Percentiles rank a stretch among this genome's conserved stretches.
These are phyloP conservation scores for Linnemannia schmuckeri DNA, from an alignment of 192 early-diverging fungal species.

Conservation along the genomic window DNA sequence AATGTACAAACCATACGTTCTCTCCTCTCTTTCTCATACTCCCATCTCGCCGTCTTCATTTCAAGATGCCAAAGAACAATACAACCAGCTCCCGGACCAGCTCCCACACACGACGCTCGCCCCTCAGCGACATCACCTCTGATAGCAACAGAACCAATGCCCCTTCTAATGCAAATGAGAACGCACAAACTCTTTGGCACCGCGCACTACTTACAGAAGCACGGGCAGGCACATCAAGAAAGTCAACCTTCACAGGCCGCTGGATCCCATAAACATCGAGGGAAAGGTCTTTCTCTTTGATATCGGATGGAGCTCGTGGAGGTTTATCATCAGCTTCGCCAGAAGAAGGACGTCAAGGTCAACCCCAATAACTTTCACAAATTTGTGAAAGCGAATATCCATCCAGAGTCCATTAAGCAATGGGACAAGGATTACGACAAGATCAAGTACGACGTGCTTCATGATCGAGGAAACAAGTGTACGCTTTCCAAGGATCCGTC, in stretches of 20 bases:
- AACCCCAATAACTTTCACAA: background rate
- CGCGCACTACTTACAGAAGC: constrained; percentile 1
- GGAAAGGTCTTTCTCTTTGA: background rate
- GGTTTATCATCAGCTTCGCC: background rate
- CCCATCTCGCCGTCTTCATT: background rate
- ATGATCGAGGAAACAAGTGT: background rate
- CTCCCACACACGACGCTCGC: too few species aligned
- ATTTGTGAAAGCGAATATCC: constrained; percentile 7
- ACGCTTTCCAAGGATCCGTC: background rate
- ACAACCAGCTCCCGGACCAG: background rate
- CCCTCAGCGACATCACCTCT: background rate
- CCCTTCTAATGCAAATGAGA: background rate
- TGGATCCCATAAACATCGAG: background rate
- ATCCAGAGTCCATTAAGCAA: background rate
- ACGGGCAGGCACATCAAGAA: background rate
- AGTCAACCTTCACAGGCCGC: background rate
- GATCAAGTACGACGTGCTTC: constrained; percentile 11
- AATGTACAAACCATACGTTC: too few species aligned
- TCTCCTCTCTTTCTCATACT: too few species aligned
- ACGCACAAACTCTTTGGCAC: background rate
- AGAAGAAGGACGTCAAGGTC: background rate
- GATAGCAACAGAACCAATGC: background rate
- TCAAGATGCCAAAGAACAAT: background rate
- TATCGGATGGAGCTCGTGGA: background rate
- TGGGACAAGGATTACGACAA: constrained; percentile 1